Evolutionary conservation across 495 filamentous ascomycete genomes (phyloP), one percentile per base, ranked within the genome.

Genomic region (Trichoderma reesei): DNA sequence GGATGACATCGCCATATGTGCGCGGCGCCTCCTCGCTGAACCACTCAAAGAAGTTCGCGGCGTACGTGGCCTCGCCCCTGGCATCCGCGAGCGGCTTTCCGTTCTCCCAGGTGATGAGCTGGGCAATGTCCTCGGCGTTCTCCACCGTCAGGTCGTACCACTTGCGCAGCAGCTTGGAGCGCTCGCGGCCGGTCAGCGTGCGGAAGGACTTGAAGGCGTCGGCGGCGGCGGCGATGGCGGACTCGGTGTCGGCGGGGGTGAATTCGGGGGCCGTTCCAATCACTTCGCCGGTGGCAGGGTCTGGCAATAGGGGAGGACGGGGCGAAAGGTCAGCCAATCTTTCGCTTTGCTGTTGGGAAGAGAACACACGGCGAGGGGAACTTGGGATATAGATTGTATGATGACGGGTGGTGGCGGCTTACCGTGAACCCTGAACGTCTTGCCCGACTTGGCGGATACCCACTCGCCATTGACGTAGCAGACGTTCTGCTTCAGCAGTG

Each of bases 101-200:
- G 68, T 92, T 91, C 74, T 91, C 88, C 80, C 83, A 85, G 59
- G 93, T 96, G 67, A 98, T 96, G 66, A 98, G 74, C 60, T 82
- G 92, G 8, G 92, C 91, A 39, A 98, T 79, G 70, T 98, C 94
- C 20, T 95, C 90, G 33, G 84, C 78, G 65, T 97, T 96, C 41
- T 91, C 91, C 8, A 92, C 75, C 83, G 97, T 86, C 63, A 96
- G 78, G 61, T 96, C 85, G 75, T 92, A 93, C 94, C 92, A 97
- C 70, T 87, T 89, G 60, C 90, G 84, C 54, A 98, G 82, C 75
- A 96, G 82, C 71, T 85, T 86, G 41, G 91, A 84, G 59, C 91
- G 86, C 76, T 96, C 86, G 46, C 93, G 89, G 62, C 85, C 89
- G 0, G 92, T 88, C 48, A 80, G 85, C 61, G 81, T 81, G 63